Percentiles rank a stretch among this genome's conserved stretches.
Evolutionary conservation across 2,329 filamentous ascomycete species (phyloP).

Genomic region (Fusarium sambucinum): DNA sequence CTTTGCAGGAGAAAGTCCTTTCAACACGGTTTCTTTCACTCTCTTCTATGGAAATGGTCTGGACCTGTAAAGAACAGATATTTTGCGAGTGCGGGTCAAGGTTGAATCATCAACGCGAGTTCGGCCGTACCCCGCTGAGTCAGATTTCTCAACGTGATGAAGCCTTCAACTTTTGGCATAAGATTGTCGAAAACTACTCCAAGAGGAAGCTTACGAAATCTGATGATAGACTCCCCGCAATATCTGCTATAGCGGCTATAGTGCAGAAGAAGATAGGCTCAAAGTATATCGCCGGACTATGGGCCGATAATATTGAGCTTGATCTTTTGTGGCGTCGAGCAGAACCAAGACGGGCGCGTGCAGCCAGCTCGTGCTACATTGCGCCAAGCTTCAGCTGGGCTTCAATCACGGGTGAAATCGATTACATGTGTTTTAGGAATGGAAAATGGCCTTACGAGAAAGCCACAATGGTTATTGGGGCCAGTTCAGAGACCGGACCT

Average conservation of each 20-base stretch:
- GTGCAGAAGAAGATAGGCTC: constrained; percentile 39
- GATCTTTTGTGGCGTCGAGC: constrained; percentile 42
- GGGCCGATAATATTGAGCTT: constrained; percentile 44
- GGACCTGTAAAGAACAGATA: constrained; percentile 36
- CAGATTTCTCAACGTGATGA: constrained; percentile 28
- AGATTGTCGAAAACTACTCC: constrained; percentile 48
- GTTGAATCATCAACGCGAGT: constrained; percentile 42
- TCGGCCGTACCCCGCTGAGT: constrained; percentile 34
- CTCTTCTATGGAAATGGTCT: constrained; percentile 33
- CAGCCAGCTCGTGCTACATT: constrained; percentile 15
- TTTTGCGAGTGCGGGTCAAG: constrained; percentile 45
- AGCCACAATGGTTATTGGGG: constrained; percentile 22
- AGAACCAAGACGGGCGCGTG: constrained; percentile 1
- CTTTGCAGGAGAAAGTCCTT: constrained; percentile 37
- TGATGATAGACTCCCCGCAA: constrained; percentile 48
- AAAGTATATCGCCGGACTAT: constrained; percentile 49
- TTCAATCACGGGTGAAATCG: constrained; percentile 41
- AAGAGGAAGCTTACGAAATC: constrained; percentile 38
- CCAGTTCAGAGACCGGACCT: constrained; percentile 5
- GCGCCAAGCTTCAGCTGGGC: constrained; percentile 47
- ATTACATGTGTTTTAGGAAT: constrained; percentile 45
- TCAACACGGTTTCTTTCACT: constrained; percentile 32
- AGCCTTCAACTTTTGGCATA: constrained; percentile 48
- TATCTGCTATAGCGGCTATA: constrained; percentile 47
- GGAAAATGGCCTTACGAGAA: constrained; percentile 30